phyloP scores from a whole-genome alignment of 2,329 filamentous ascomycete genomes.

The Fusarium sp. region DNA sequence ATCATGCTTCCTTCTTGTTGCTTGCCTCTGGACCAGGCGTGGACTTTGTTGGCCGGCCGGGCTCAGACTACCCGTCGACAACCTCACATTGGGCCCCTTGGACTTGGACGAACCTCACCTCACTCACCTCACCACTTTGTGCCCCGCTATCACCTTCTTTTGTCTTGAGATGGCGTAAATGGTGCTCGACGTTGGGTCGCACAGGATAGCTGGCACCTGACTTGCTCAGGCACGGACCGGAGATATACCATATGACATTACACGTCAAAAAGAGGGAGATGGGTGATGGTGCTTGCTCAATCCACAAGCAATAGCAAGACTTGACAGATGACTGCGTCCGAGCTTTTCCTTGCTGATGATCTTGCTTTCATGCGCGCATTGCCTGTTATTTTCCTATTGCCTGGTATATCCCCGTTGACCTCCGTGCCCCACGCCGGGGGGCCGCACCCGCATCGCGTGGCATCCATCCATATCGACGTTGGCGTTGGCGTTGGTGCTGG shows the following conservation, averaged over 20 bases:
- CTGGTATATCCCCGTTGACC: constrained; percentile 1
- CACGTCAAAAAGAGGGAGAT: not conserved
- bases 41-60: not conserved
- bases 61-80: constrained; percentile 1
- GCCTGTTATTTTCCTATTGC: not conserved
- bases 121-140: constrained; percentile 5
- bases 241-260: not conserved
- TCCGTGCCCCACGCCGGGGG: not conserved
- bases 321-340: constrained; percentile 4
- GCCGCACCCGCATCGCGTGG: not conserved
- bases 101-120: constrained; percentile 11
- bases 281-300: too few species aligned
- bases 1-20: not conserved
- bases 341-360: constrained; percentile 11
- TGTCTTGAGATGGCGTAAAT: not conserved
- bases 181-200: not conserved
- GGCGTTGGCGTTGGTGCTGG: not conserved
- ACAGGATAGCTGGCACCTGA: constrained; percentile 26
- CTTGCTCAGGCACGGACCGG: constrained; percentile 10
- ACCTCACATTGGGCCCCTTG: constrained; percentile 25
- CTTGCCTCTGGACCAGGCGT: constrained; percentile 14
- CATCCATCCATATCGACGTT: constrained; percentile 1
- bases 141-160: constrained; percentile 22
- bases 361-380: not conserved
- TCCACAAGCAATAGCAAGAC: too few species aligned